phyloP scores from a whole-genome alignment of 805 yeast genomes.

The Nakazawaea ishiwadae region DNA sequence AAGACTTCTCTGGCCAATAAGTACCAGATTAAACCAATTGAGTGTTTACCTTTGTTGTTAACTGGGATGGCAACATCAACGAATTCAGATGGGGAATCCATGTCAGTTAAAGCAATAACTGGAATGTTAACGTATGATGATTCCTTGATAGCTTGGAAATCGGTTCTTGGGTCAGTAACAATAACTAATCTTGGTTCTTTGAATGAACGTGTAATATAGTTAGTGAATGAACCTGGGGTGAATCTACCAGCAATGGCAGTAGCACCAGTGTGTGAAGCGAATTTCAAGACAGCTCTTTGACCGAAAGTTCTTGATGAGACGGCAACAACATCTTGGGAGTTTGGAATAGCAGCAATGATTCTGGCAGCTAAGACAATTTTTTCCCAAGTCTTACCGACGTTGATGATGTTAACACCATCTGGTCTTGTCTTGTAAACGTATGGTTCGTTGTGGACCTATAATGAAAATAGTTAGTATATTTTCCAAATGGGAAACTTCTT shows the following conservation, averaged over 20 bases:
- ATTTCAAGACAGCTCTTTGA: slow-evolving; percentile 99
- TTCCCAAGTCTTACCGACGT: slow-evolving; percentile 99
- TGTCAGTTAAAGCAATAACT: slow-evolving; percentile 97
- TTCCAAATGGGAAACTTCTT: too few species aligned
- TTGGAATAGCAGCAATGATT: slow-evolving; percentile 99
- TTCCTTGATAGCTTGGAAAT: slow-evolving; percentile 99
- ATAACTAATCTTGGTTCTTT: slow-evolving; percentile 99
- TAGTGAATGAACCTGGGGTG: slow-evolving; percentile 99
- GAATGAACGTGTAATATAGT: slow-evolving; percentile 99
- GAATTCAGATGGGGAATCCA: slow-evolving; percentile 98
- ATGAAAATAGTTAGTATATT: slow-evolving; percentile 14
- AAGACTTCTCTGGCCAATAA: slow-evolving; percentile 98
- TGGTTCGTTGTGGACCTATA: slow-evolving; percentile 90
- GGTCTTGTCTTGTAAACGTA: slow-evolving; percentile 98
- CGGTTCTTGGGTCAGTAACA: slow-evolving; percentile 99
- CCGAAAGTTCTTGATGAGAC: slow-evolving; percentile 99
- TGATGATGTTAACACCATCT: slow-evolving; percentile 98
- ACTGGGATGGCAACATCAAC: slow-evolving; percentile 99
- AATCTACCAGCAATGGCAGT: slow-evolving; percentile 99
- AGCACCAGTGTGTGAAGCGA: slow-evolving; percentile 99
- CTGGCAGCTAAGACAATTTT: slow-evolving; percentile 99
- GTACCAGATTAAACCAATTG: slow-evolving; percentile 99
- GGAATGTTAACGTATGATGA: slow-evolving; percentile 99
- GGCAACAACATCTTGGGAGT: slow-evolving; percentile 97
- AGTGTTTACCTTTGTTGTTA: slow-evolving; percentile 99